Percentiles rank a stretch among this genome's conserved stretches.
phyloP scores from a whole-genome alignment of 164 flowering plant species.

The Vitis cinerea region DNA sequence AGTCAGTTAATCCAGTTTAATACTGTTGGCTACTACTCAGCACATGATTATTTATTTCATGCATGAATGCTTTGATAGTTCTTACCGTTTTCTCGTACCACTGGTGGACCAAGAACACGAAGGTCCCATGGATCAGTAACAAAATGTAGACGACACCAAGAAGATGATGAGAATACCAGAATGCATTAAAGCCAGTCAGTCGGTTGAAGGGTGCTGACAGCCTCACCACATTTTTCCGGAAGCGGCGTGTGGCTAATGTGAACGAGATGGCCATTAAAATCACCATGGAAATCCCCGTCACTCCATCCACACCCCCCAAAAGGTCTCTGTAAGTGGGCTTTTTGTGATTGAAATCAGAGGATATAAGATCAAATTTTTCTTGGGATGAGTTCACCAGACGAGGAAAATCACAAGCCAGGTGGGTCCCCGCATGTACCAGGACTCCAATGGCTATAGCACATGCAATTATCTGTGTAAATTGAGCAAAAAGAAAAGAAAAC shows the following conservation, averaged over 20 bases:
- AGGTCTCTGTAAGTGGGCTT: conserved; percentile 60
- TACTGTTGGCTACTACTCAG: too few relatives aligned
- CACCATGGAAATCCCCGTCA: conserved; percentile 82
- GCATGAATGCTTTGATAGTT: neutral
- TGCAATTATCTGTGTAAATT: conserved; percentile 66
- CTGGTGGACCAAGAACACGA: conserved; percentile 61
- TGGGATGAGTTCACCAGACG: conserved; percentile 53
- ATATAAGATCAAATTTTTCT: conserved; percentile 44
- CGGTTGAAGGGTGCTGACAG: conserved; percentile 78
- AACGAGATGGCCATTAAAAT: conserved; percentile 64
- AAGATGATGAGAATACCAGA: conserved; percentile 97
- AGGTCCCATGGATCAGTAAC: conserved; percentile 77
- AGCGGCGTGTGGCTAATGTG: conserved; percentile 62
- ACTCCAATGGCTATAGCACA: conserved; percentile 58
- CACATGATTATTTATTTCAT: too few relatives aligned
- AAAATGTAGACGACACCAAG: conserved; percentile 68
- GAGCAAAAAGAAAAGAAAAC: neutral
- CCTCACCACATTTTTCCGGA: conserved; percentile 60
- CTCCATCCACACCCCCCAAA: conserved; percentile 52
- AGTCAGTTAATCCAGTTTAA: neutral
- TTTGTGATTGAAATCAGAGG: conserved; percentile 56
- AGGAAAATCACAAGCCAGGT: conserved; percentile 84
- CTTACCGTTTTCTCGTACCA: conserved; percentile 89
- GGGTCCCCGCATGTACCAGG: conserved; percentile 70
- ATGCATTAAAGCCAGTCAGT: conserved; percentile 93